phyloP scores from a whole-genome alignment of 2,329 filamentous ascomycete genomes.

The Calonectria multiphialidica region DNA sequence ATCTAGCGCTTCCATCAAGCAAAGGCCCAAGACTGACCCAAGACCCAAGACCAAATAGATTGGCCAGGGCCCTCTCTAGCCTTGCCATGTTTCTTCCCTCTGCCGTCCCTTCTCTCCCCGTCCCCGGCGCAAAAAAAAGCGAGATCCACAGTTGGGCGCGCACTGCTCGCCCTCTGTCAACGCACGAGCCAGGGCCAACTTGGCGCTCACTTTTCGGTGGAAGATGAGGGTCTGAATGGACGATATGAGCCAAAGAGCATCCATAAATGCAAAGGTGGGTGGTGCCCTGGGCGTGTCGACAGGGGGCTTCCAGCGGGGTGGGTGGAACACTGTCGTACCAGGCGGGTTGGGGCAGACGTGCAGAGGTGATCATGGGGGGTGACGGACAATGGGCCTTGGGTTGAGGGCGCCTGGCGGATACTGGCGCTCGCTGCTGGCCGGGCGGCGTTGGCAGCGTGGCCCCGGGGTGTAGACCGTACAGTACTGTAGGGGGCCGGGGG shows the following conservation, averaged over 20 bases:
- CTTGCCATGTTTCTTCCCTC: constrained; percentile 28
- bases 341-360: constrained; percentile 32
- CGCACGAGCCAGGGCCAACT: constrained; percentile 36
- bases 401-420: constrained; percentile 27
- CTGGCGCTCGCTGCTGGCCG: constrained; percentile 38
- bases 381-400: constrained; percentile 18
- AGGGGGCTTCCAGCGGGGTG: constrained; percentile 43
- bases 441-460: constrained; percentile 27
- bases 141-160: constrained; percentile 41
- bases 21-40: constrained; percentile 20
- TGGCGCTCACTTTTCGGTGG: constrained; percentile 43
- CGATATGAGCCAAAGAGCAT: constrained; percentile 35
- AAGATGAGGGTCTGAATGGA: constrained; percentile 36
- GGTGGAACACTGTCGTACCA: constrained; percentile 49
- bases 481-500: constrained; percentile 12
- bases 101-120: constrained; percentile 18
- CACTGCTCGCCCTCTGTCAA: constrained; percentile 44
- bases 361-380: constrained; percentile 44
- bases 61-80: constrained; percentile 8
- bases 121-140: constrained; percentile 9
- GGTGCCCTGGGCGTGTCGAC: constrained; percentile 43
- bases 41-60: constrained; percentile 9
- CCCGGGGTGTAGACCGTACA: constrained; percentile 19
- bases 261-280: constrained; percentile 36
- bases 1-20: constrained; percentile 21